Evolutionary conservation across 495 filamentous ascomycete genomes (phyloP).

Genomic region (Neurospora sp.): DNA sequence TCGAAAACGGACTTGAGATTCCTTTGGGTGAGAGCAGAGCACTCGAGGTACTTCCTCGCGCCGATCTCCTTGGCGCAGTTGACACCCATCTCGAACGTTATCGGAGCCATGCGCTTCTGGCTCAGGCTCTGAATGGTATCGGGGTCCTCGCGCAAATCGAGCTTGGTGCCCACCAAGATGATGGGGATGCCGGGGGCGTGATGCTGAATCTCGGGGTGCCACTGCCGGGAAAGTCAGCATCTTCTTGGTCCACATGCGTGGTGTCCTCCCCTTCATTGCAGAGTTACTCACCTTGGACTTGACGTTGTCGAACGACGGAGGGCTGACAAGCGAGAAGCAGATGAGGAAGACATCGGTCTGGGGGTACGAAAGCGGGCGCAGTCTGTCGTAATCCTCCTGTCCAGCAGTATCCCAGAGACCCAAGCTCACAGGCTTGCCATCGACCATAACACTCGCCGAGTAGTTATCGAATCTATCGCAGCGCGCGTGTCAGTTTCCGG

Average conservation of each 20-base stretch:
- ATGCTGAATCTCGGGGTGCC: conserved; percentile 94
- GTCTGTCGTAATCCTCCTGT: conserved; percentile 95
- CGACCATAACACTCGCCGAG: conserved; percentile 96
- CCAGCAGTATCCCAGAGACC: conserved; percentile 98
- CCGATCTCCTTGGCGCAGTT: conserved; percentile 82
- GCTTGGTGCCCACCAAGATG: conserved; percentile 94
- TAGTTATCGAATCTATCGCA: conserved; percentile 94
- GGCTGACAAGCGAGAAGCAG: conserved; percentile 97
- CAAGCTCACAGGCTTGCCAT: conserved; percentile 91
- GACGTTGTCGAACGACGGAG: conserved; percentile 95
- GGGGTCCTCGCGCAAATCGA: conserved; percentile 89
- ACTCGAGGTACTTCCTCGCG: conserved; percentile 92
- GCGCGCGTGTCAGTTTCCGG: conserved; percentile 17
- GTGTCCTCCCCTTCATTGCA: background rate
- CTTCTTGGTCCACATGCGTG: background rate
- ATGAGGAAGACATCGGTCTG: conserved; percentile 98
- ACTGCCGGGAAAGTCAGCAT: conserved; percentile 41
- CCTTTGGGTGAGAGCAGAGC: conserved; percentile 92
- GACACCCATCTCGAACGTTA: conserved; percentile 81
- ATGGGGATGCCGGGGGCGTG: conserved; percentile 93
- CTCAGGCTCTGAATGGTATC: conserved; percentile 66
- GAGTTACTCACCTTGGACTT: conserved; percentile 66
- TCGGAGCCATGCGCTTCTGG: conserved; percentile 81
- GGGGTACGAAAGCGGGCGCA: conserved; percentile 91
- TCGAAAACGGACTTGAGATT: conserved; percentile 98